Evolutionary conservation across 2,329 filamentous ascomycete species (phyloP), one percentile per base, ranked within the genome.

Genomic region (Ilyonectria destructans): DNA sequence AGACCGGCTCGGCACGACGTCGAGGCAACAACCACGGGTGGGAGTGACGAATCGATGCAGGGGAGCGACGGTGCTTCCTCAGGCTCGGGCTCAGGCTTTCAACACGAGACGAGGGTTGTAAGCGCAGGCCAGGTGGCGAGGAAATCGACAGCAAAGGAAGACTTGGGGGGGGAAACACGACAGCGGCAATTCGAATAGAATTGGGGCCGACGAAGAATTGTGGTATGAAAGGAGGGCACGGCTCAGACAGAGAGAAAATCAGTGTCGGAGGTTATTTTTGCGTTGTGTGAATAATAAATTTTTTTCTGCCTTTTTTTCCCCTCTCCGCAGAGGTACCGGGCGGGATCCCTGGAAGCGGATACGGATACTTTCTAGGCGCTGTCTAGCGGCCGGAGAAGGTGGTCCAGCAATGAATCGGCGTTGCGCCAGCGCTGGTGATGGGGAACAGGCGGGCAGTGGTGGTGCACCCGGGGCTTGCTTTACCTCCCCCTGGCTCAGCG

Each of bases 221-320:
- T 78, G 77, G 71, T 75, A 73, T 73, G 67, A 69, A 62, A 64
- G 68, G 69, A 77, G 75, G 74, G 73, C 72, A 75, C 74, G 66
- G 66, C 69, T 75, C 71, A 69, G 65, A 74, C 74, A 67, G 66
- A 71, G 64, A 70, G 71, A 71, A 73, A 79, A 78, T 77, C 67
- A 69, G 71, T 74, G 70, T 64, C 76, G 74, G 72, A 78, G 75
- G 75, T 76, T 80, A 76, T 77, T 79, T 80, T 80, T 78, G 75
- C 77, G 75, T 81, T 82, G 77, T 81, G 80, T 80, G 80, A 80
- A 79, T 76, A 81, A 81, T 80, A 82, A 82, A 82, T 81, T 82
- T 82, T 40, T 82, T 80, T 75, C 77, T 71, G 58, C 54, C 61
- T 74, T 75, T 71, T 71, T 70, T 70, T 75, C 74, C 60, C 65